Evolutionary conservation across 192 early-diverging fungal genomes (phyloP).

Genomic region (Podila verticillata): DNA sequence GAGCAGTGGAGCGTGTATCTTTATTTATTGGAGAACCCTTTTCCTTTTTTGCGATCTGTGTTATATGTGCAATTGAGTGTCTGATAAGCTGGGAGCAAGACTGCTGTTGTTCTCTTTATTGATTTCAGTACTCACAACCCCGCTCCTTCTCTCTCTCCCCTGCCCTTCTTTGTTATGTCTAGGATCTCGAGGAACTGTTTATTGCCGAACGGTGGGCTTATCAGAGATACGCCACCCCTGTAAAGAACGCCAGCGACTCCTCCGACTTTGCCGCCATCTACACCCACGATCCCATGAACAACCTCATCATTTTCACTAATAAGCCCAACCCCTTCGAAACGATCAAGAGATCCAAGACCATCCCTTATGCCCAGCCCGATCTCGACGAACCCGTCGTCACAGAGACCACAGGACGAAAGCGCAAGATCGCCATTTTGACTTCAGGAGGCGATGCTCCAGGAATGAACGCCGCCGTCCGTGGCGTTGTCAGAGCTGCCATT

Average conservation of each 20-base stretch:
- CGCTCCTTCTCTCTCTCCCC: neutral
- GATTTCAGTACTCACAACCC: neutral
- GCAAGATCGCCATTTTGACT: constrained; percentile 94
- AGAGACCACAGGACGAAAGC: constrained; percentile 34
- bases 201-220: constrained; percentile 36
- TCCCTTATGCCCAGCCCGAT: neutral
- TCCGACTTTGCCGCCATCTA: constrained; percentile 53
- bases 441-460: constrained; percentile 96
- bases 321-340: constrained; percentile 60
- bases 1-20: neutral
- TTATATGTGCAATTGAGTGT: no score
- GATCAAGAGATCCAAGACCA: constrained; percentile 13
- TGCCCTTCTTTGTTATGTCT: neutral
- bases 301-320: constrained; percentile 78
- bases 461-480: constrained; percentile 96
- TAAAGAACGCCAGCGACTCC: constrained; percentile 3
- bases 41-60: no score
- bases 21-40: neutral
- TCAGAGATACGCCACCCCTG: constrained; percentile 27
- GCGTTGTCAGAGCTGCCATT: constrained; percentile 89
- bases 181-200: constrained; percentile 33
- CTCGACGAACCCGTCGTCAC: constrained; percentile 7
- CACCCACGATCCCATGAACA: constrained; percentile 82
- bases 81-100: no score
- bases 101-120: neutral